These are phyloP conservation scores for Phytophthora cryptogea DNA, from an alignment of 352 stramenopile species.

Conservation along the genomic window DNA sequence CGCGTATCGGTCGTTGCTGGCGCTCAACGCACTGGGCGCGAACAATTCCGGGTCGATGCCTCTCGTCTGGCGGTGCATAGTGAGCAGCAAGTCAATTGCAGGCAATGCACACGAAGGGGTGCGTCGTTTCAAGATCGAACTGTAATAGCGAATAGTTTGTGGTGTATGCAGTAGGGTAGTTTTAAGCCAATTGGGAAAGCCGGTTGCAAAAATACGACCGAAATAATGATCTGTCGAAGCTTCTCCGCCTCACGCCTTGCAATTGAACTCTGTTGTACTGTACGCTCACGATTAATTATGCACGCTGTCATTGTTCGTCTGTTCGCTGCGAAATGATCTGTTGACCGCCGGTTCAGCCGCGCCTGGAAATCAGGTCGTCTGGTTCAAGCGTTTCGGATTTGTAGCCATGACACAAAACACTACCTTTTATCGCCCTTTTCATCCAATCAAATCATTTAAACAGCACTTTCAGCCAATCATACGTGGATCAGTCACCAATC, in stretches of 20 bases:
- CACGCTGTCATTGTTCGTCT: background rate
- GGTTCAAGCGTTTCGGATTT: conserved; percentile 8
- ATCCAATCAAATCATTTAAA: conserved; percentile 3
- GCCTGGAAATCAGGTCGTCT: conserved; percentile 23
- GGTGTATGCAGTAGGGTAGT: background rate
- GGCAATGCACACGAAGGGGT: conserved; percentile 3
- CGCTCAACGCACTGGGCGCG: conserved; percentile 34
- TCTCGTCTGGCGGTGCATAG: conserved; percentile 42
- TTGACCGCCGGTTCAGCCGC: conserved; percentile 18
- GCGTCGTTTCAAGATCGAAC: conserved; percentile 34
- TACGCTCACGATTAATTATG: background rate
- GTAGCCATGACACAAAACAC: conserved; percentile 8
- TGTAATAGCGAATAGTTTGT: conserved; percentile 15
- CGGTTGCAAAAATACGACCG: conserved; percentile 3
- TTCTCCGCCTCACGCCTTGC: background rate
- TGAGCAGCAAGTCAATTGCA: background rate
- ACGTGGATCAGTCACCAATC: background rate
- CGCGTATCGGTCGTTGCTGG: conserved; percentile 7
- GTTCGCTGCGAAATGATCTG: conserved; percentile 9
- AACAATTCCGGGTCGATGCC: conserved; percentile 63
- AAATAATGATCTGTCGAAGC: background rate
- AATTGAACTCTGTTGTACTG: too few species aligned
- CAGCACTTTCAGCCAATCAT: conserved; percentile 11
- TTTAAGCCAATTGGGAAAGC: conserved; percentile 1
- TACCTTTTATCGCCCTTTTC: background rate